Evolutionary conservation across 2,329 filamentous ascomycete species (phyloP).

Genomic region (Apiospora arundinis): DNA sequence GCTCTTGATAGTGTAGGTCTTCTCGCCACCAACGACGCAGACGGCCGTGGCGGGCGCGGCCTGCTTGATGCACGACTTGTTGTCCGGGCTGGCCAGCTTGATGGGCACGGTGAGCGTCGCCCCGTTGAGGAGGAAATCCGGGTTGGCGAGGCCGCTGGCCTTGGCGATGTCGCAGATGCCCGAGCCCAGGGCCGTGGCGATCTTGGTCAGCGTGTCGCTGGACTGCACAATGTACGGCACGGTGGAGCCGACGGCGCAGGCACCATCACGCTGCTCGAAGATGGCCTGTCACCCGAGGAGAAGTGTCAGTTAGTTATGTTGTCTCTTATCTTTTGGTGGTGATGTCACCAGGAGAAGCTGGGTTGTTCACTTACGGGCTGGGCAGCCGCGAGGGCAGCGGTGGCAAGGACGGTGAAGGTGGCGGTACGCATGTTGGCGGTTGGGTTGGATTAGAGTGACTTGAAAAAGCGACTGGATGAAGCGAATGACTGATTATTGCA

Average conservation of each 20-base stretch:
- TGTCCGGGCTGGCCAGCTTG: conserved; percentile 16
- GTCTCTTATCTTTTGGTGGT: neutral
- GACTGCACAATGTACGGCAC: conserved; percentile 16
- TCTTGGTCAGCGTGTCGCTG: conserved; percentile 3
- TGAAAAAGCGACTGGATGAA: neutral
- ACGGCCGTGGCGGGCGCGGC: conserved; percentile 5
- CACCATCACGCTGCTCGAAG: neutral
- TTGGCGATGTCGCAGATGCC: conserved; percentile 21
- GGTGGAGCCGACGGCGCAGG: neutral
- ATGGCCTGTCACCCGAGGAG: neutral
- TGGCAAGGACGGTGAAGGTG: neutral
- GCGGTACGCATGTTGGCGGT: conserved; percentile 4
- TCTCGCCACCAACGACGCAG: neutral
- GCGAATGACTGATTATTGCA: neutral
- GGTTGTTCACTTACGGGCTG: neutral
- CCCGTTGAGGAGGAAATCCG: neutral
- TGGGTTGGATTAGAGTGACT: conserved; percentile 7
- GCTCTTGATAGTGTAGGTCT: conserved; percentile 6
- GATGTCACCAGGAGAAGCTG: neutral
- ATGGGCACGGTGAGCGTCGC: conserved; percentile 7
- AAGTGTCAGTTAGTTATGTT: neutral
- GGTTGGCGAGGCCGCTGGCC: conserved; percentile 11
- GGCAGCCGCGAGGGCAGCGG: neutral
- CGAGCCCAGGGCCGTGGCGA: conserved; percentile 5
- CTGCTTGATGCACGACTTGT: conserved; percentile 2